These are phyloP conservation scores for Salix koriyanagi DNA, from an alignment of 345 rosid species.

Conservation along the genomic window DNA sequence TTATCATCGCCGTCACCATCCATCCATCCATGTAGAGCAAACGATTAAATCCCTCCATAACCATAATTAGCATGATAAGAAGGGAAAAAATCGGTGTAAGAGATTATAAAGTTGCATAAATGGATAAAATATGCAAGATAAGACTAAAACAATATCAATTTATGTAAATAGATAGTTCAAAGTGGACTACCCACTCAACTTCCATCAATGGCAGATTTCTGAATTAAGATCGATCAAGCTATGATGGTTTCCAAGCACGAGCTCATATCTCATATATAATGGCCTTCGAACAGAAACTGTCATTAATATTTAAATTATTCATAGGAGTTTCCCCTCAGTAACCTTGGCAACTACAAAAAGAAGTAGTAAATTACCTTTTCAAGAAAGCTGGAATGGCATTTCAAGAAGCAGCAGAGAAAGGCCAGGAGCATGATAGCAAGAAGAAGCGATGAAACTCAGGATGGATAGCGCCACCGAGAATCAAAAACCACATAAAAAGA, in stretches of 20 bases:
- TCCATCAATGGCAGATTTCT: neutral
- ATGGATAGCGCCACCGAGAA: conserved; percentile 57
- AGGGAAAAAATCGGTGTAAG: neutral
- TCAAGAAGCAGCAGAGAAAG: neutral
- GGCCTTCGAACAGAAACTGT: neutral
- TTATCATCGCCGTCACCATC: neutral
- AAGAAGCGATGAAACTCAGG: conserved; percentile 72
- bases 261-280: neutral
- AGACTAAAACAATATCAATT: neutral
- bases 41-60: neutral
- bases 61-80: neutral
- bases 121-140: neutral
- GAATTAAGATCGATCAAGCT: neutral
- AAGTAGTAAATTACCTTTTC: neutral
- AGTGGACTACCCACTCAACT: neutral
- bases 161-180: neutral
- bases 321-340: neutral
- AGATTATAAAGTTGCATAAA: neutral
- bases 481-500: neutral
- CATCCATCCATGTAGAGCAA: neutral
- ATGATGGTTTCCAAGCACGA: neutral
- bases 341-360: neutral
- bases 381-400: neutral
- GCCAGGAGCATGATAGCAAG: conserved; percentile 27
- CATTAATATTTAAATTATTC: neutral